Evolutionary conservation across 176 grass and related monocot species (phyloP), one percentile per base, ranked within the genome.

Genomic region (Zoysia pacifica): DNA sequence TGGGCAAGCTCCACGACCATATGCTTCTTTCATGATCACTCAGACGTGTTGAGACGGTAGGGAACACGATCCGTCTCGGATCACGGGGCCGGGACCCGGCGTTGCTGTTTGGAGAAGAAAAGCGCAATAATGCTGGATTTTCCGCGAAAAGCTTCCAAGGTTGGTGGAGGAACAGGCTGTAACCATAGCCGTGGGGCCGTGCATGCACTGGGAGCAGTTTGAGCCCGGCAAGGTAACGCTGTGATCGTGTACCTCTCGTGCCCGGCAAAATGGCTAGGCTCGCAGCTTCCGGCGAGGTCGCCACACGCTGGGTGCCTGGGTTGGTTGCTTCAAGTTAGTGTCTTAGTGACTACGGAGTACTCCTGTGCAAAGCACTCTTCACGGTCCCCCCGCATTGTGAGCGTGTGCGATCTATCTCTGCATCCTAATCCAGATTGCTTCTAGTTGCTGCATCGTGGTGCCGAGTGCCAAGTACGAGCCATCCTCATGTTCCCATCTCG

Each of bases 91-190:
- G 28, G 36, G 56, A 46, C 60, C 18, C 14, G n/a, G 12, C 37
- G 28, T 41, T 18, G 28, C 28, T 28, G 84, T 82, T 83, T 65
- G 79, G 80, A 64, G 77, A 67, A 73, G 54, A 12, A 78, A 78
- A 46, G 67, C 28, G 42, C 67, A 72, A 80, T 48, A 62, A 48
- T 63, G 70, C 65, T 81, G 84, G 75, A 74, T 90, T 64, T 81
- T 70, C 63, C 67, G 37, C 67, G 28, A 62, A 87, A 83, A 87
- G 76, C 39, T 72, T 84, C 58, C 64, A 45, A 48, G 47, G 82
- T 40, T 70, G 75, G 80, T 82, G 81, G 83, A 70, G 12, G 18
- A 87, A 88, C 88, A 90, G 78, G 62, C 77, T 87, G 87, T 78
- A 71, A 79, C 72, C 51, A 43, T 48, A 44, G 39, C n/a, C 37